These are phyloP conservation scores for Fusarium domesticum DNA, from an alignment of 2,329 filamentous ascomycete genomes.

Conservation along the genomic window DNA sequence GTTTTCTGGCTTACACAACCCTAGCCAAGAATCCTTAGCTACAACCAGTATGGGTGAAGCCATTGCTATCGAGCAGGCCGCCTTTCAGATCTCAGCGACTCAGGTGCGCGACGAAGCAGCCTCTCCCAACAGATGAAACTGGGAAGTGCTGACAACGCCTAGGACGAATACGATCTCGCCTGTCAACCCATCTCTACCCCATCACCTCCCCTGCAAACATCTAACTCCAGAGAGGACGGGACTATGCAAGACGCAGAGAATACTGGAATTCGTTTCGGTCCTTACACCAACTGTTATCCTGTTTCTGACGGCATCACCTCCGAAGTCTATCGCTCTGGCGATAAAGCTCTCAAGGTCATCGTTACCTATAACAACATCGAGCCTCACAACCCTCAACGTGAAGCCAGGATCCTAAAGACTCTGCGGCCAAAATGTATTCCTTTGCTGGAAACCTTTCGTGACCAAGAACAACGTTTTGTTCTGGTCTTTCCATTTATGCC, in stretches of 20 bases:
- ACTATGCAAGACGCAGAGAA: conserved; percentile 5
- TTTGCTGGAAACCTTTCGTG: conserved; percentile 70
- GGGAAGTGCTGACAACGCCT: conserved; percentile 24
- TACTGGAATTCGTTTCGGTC: conserved; percentile 48
- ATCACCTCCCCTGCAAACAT: conserved; percentile 4
- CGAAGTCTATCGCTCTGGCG: conserved; percentile 68
- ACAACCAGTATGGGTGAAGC: conserved; percentile 44
- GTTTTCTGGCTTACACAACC: conserved; percentile 1
- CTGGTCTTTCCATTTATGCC: conserved; percentile 84
- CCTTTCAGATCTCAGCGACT: conserved; percentile 56
- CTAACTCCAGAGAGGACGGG: conserved; percentile 2
- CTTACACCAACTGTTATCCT: conserved; percentile 51
- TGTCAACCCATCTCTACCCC: conserved; percentile 31
- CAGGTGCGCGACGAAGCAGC: conserved; percentile 45
- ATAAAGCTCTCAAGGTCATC: conserved; percentile 79
- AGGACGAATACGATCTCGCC: conserved; percentile 59
- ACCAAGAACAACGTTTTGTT: conserved; percentile 68
- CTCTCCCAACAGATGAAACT: conserved; percentile 9
- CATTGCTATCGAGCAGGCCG: conserved; percentile 62
- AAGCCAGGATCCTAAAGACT: conserved; percentile 68
- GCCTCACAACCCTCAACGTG: conserved; percentile 79
- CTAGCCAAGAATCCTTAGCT: conserved; percentile 32
- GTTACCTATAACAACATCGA: conserved; percentile 67
- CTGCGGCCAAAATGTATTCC: conserved; percentile 59
- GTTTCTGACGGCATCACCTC: conserved; percentile 73